Conservation (phyloP, 306 rosid species). For the Fragaria nilgerrensis region DNA sequence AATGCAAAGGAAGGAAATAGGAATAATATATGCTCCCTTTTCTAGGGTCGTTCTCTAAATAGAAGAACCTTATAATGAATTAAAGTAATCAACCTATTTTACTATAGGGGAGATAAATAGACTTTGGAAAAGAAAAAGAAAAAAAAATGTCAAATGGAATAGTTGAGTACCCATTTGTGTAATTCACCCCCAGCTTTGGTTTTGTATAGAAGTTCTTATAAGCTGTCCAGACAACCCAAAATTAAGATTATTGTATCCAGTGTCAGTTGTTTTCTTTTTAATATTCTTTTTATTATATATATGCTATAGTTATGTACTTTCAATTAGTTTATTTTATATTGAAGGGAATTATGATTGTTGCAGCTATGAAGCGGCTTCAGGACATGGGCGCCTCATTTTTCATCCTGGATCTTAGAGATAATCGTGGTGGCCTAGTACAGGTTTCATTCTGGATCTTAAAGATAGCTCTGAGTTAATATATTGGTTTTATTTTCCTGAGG, state of each 20-base stretch:
- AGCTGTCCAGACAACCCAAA: neutral
- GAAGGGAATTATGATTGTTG: slow-evolving; percentile 33
- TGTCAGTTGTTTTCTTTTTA: too few relatives aligned
- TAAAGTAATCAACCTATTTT: neutral
- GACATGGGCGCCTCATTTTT: slow-evolving; percentile 87
- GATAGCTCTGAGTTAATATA: neutral
- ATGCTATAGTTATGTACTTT: slow-evolving; percentile 7
- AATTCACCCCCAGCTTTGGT: neutral
- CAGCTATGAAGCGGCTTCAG: slow-evolving; percentile 93
- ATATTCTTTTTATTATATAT: neutral
- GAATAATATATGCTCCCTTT: neutral
- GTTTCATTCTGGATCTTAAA: slow-evolving; percentile 36
- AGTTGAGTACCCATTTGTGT: neutral
- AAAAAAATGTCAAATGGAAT: neutral
- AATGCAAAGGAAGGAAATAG: neutral
- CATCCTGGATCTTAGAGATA: slow-evolving; percentile 91
- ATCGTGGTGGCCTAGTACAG: slow-evolving; percentile 98
- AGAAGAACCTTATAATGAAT: neutral
- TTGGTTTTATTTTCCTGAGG: neutral
- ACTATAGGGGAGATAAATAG: neutral
- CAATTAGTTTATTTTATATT: slow-evolving; percentile 9
- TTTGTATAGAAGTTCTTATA: neutral
- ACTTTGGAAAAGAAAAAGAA: neutral
- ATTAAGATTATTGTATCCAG: neutral
- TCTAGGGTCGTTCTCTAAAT: neutral